Base-by-base conservation (phyloP, 2,329 filamentous ascomycete genomes). In the Rosellinia necatrix region DNA sequence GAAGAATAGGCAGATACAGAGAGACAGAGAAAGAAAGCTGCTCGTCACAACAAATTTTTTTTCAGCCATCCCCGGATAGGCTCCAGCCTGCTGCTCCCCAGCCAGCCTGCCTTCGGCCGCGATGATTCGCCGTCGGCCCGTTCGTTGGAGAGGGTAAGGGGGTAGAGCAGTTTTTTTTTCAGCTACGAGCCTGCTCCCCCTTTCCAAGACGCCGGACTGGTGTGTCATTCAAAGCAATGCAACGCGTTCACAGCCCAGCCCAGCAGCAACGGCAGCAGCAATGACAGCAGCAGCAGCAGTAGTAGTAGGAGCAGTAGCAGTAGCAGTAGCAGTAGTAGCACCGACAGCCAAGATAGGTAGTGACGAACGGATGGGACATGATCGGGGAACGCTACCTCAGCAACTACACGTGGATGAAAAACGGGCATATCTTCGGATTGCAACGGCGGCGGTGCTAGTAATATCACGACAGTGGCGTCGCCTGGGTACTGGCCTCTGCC, bases 351-450 rank as follows among this genome's bases (percentile, higher is more conserved):
- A 50, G 48, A n/a, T 34, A 40, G 51, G 34, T 42, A 51, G 38
- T 21, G 19, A 46, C 34, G 44, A 52, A 49, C 40, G n/a, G 44
- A 49, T 49, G 50, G 41, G 34, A 56, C 42, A 51, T 15, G 9
- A 34, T n/a, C 48, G 25, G 47, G 32, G 53, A 41, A 53, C 54
- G 49, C 53, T 40, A 53, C 58, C 41, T 51, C 9, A 27, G 54
- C 46, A 32, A 42, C 37, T 30, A 48, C 58, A 60, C 58, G 54
- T 57, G 58, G 53, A 54, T 48, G 53, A 51, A 49, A 50, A 53
- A 54, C 49, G 51, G 49, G 37, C 40, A 58, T 53, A 53, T 60
- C 40, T 51, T 60, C 57, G 53, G 57, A 56, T 58, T 53, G 46
- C 54, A 57, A 60, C 58, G 58, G 58, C 53, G 29, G 47, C 13